A percentile compares a stretch with the other conserved stretches of the same genome.
Evolutionary conservation across 495 filamentous ascomycete species (phyloP).

Genomic region (Rhizodiscina lignyota): DNA sequence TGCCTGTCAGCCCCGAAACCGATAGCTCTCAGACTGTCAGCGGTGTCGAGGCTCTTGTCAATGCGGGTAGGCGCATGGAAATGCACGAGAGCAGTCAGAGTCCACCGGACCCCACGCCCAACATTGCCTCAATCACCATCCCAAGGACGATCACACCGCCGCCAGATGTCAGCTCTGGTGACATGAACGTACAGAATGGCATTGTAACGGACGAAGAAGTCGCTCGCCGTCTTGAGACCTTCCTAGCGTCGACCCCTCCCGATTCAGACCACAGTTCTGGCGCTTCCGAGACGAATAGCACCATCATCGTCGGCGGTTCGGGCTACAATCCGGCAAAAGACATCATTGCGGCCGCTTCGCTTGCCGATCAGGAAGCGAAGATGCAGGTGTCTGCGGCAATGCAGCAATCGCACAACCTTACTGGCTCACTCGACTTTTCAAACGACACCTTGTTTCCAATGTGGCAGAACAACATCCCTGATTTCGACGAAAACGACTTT

Average conservation of each 20-base stretch:
- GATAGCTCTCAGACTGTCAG: no score
- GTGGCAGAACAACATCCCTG: no score
- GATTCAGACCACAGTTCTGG: constrained; percentile 13
- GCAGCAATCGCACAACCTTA: no score
- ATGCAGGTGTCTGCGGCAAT: not conserved
- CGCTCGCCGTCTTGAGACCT: constrained; percentile 18
- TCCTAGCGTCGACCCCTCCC: constrained; percentile 25
- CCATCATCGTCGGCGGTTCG: constrained; percentile 10
- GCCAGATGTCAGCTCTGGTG: constrained; percentile 12
- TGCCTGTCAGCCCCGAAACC: constrained; percentile 12
- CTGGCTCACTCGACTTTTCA: no score
- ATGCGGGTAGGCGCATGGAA: constrained; percentile 18
- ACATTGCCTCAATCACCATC: constrained; percentile 1
- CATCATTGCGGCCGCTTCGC: no score
- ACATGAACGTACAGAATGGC: not conserved
- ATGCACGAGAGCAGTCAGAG: constrained; percentile 1
- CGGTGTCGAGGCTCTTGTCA: constrained; percentile 22
- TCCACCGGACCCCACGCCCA: not conserved
- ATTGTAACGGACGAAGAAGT: constrained; percentile 20
- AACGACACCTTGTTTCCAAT: no score
- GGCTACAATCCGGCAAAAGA: no score
- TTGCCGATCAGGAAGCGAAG: not conserved
- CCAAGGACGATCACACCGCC: constrained; percentile 22
- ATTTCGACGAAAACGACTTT: constrained; percentile 25
- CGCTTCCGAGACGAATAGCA: constrained; percentile 7